Base-by-base conservation (phyloP, 192 early-diverging fungal genomes). In the Gigaspora rosea region DNA sequence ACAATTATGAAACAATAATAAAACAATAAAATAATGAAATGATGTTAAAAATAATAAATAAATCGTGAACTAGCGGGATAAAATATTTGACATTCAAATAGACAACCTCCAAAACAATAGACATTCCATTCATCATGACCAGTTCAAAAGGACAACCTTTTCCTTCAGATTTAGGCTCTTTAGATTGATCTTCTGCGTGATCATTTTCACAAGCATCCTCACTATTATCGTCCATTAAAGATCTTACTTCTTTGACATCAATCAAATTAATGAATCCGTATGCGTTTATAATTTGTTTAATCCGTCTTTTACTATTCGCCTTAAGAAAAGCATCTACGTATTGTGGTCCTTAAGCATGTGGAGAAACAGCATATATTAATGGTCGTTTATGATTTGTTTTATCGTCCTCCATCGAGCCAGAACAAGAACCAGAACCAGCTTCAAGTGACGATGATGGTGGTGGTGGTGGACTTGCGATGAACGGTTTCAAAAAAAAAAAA, bases 301-400 rank as follows among this genome's bases (percentile, higher is more conserved):
- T 11, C 8, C 52, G 32, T 47, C 71, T 73, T 41, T 73, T 59
- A 13, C 0, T 11, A 46, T 73, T 33, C 2, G 46, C 20, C 9
- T 52, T 51, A 18, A 69, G 20, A 4, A 69, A 69, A 20, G 20
- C 75, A 41, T 79, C 82, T 22, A 68, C 74, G 57, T 83, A 71
- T 48, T 77, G 77, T 13, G 79, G 76, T 18, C 64, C 82, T n/a
- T 79, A 77, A 13, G 63, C 59, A 57, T 80, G 79, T 48, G 82
- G 82, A 10, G 77, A 77, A 47, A 83, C 69, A 52, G 79, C 67
- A 61, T 80, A 83, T 36, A 79, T 71, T 33, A 83, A 73, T 33
- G 82, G 73, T 8, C 50, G 57, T 79, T 76, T 51, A 78, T 82
- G 2, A 58, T n/a, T 73, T 51, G 71, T 13, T 10, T 41, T 46